Conservation (phyloP, 2,329 filamentous ascomycete species). For the Ophiostoma sp. region DNA sequence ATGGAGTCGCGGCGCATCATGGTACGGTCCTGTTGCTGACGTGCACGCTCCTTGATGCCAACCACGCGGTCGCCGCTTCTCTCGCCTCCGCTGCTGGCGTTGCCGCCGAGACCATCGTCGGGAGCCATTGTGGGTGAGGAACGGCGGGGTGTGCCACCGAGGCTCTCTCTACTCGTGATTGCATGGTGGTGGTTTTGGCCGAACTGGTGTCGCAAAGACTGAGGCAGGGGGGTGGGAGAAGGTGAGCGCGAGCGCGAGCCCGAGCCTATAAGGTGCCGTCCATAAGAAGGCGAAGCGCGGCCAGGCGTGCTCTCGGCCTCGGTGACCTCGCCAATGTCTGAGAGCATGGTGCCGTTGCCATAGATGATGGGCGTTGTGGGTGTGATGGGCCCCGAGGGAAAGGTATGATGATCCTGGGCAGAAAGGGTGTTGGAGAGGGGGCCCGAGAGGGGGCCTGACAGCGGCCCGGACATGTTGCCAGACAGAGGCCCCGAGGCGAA, state of each 20-base stretch:
- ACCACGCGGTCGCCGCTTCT: not conserved
- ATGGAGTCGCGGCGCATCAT: conserved; percentile 45
- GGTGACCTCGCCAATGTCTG: conserved; percentile 56
- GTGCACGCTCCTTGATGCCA: conserved; percentile 43
- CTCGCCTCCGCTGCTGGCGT: conserved; percentile 8
- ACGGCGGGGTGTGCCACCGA: conserved; percentile 33
- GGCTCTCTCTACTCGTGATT: conserved; percentile 30
- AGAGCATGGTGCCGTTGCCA: conserved; percentile 63
- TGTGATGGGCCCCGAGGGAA: conserved; percentile 39
- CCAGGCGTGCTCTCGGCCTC: conserved; percentile 48
- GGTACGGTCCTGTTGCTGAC: conserved; percentile 29
- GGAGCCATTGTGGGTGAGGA: conserved; percentile 45
- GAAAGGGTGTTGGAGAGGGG: conserved; percentile 18
- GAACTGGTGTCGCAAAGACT: conserved; percentile 21
- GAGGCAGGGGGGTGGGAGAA: conserved; percentile 22
- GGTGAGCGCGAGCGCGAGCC: conserved; percentile 36
- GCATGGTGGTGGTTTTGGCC: conserved; percentile 27
- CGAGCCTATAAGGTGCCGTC: conserved; percentile 26
- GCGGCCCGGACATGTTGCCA: not conserved
- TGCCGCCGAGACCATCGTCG: conserved; percentile 27
- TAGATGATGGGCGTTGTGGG: conserved; percentile 62
- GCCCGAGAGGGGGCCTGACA: conserved; percentile 21
- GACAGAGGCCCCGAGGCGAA: conserved; percentile 34
- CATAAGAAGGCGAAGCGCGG: conserved; percentile 31
- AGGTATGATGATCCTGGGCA: conserved; percentile 30